Evolutionary conservation across 176 grass and related monocot genomes (phyloP).

Genomic region (Dendrocalamus sinicus): DNA sequence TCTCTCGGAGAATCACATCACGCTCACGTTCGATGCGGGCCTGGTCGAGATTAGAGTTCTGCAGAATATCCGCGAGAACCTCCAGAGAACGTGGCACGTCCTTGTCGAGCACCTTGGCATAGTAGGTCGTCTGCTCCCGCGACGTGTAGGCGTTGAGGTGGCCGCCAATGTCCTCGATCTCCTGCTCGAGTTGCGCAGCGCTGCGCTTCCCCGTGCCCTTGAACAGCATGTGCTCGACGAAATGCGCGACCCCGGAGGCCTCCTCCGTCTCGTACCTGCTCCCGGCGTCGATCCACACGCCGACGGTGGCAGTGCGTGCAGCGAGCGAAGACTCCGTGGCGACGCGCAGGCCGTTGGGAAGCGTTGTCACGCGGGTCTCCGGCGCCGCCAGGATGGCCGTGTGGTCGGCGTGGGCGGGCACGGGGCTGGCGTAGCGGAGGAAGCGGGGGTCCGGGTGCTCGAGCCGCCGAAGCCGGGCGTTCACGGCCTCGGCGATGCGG

Average conservation of each 20-base stretch:
- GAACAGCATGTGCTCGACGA: constrained; percentile 99
- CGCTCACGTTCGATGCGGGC: constrained; percentile 72
- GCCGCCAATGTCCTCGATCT: constrained; percentile 96
- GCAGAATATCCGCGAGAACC: constrained; percentile 82
- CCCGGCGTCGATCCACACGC: constrained; percentile 97
- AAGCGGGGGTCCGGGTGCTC: constrained; percentile 89
- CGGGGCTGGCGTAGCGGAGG: constrained; percentile 87
- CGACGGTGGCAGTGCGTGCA: constrained; percentile 76
- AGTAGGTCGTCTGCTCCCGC: constrained; percentile 94
- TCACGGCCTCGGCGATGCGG: constrained; percentile 67
- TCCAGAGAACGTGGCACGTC: constrained; percentile 78
- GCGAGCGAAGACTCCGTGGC: constrained; percentile 90
- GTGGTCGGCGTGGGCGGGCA: constrained; percentile 79
- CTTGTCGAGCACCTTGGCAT: constrained; percentile 87
- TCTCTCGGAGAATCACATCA: constrained; percentile 90
- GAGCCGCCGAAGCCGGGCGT: constrained; percentile 66
- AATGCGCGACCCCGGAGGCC: constrained; percentile 92
- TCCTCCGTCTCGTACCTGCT: constrained; percentile 85
- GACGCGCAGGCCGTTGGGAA: constrained; percentile 80
- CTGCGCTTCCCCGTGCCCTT: constrained; percentile 77
- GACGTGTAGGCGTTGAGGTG: constrained; percentile 98
- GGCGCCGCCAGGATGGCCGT: constrained; percentile 75
- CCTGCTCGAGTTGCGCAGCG: constrained; percentile 77
- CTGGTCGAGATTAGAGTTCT: constrained; percentile 78
- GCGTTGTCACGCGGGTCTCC: constrained; percentile 85